Base-by-base conservation (phyloP, 2,329 filamentous ascomycete species). In the Lomentospora prolificans region DNA sequence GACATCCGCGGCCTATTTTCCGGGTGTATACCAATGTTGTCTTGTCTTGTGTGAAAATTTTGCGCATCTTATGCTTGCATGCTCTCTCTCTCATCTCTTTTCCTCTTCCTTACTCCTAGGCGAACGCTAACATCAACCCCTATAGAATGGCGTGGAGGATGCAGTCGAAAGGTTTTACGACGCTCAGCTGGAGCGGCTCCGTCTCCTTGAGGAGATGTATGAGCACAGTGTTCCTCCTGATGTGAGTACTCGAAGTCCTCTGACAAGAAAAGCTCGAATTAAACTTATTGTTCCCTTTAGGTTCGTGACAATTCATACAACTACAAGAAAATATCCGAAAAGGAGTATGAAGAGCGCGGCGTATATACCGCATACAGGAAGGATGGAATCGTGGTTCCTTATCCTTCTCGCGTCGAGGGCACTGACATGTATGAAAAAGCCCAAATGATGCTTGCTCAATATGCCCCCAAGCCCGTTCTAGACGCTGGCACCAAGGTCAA, bases 181-280 rank as follows among this genome's bases (percentile, higher is more conserved):
- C 58, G 69, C 72, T 33, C 71, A 77, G 59, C 69, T 77, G 53
- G 69, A 71, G 48, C 70, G 74, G 55, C 64, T 75, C 48, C 74
- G 76, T 56, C 69, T 74, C 30, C 68, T 80, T 10, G 68, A 72
- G 56, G 64, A 70, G 12, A 66, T 80, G 44, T 65, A 71, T 41
- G 65, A 73, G 54, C 73, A 70, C 55, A 65, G 67, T 12, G 67
- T 79, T 14, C 75, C 77, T 1, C 65, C 73, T 14, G 75, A 79
- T 65, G 77, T 79, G 66, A 74, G 77, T 70, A 56, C 53, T 59
- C 58, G 53, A 52, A 50, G 55, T 28, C 50, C 51, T 56, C 55
- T 53, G 58, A 59, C 53, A 57, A 31, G 27, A 24, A 52, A 44
- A 33, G 36, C 66, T 66, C 60, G 59, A 57, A 12, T 66, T 58